A percentile compares a stretch with the other conserved stretches of the same genome.
Conservation (phyloP, 768 basidiomycete genomes). For the Chlorophyllum brunneum region DNA sequence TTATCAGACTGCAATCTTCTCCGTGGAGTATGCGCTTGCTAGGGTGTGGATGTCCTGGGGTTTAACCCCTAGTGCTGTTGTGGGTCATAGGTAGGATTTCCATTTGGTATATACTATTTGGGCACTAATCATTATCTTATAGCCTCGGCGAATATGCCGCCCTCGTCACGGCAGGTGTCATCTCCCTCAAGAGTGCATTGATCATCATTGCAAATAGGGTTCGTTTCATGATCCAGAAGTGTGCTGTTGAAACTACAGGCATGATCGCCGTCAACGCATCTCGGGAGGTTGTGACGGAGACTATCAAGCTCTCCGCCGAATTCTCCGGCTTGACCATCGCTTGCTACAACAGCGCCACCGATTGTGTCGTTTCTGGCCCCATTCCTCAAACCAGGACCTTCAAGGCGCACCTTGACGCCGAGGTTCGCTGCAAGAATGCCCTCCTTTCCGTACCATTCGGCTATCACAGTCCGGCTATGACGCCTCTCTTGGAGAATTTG, state of each 20-base stretch:
- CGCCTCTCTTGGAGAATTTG: slow-evolving; percentile 49
- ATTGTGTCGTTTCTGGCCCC: slow-evolving; percentile 61
- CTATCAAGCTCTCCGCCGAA: slow-evolving; percentile 27
- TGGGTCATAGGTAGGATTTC: slow-evolving; percentile 64
- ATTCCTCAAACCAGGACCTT: slow-evolving; percentile 38
- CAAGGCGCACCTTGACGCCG: slow-evolving; percentile 33
- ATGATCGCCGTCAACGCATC: slow-evolving; percentile 57
- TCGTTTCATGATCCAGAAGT: slow-evolving; percentile 49
- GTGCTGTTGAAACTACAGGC: slow-evolving; percentile 40
- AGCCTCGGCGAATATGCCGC: slow-evolving; percentile 79
- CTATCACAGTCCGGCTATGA: slow-evolving; percentile 67
- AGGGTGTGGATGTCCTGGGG: slow-evolving; percentile 71
- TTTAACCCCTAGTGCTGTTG: slow-evolving; percentile 51
- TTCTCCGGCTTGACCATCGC: slow-evolving; percentile 45
- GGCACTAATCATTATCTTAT: background rate
- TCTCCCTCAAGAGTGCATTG: slow-evolving; percentile 55
- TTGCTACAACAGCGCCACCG: slow-evolving; percentile 57
- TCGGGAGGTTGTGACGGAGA: slow-evolving; percentile 26
- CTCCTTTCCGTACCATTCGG: slow-evolving; percentile 55
- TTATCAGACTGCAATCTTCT: slow-evolving; percentile 52
- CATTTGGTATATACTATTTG: background rate
- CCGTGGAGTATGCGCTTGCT: slow-evolving; percentile 60
- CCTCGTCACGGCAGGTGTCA: slow-evolving; percentile 56
- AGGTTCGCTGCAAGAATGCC: slow-evolving; percentile 27
- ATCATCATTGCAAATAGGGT: slow-evolving; percentile 55